phyloP scores from a whole-genome alignment of 1,284 basidiomycete genomes.

The Trametes versicolor region DNA sequence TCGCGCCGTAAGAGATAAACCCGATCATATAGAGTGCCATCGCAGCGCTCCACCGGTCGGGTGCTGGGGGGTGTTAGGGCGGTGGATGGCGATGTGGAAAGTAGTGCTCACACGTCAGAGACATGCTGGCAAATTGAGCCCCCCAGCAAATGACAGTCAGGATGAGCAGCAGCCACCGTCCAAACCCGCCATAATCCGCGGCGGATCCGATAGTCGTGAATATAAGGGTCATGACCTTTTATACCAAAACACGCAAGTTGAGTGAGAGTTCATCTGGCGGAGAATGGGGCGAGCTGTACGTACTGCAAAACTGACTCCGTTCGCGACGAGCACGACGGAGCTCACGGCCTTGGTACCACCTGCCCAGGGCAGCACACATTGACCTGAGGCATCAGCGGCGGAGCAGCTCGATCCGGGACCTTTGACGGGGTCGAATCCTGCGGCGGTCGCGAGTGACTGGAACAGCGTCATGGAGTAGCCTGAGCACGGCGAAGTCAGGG shows the following conservation, averaged over 20 bases:
- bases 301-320: slow-evolving; percentile 80
- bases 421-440: slow-evolving; percentile 72
- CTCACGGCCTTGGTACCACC: slow-evolving; percentile 75
- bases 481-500: slow-evolving; percentile 13
- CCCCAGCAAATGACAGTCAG: slow-evolving; percentile 83
- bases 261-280: slow-evolving; percentile 21
- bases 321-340: slow-evolving; percentile 79
- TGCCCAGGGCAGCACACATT: slow-evolving; percentile 80
- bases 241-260: not conserved
- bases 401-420: slow-evolving; percentile 75
- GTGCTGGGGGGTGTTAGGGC: slow-evolving; percentile 48
- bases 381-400: slow-evolving; percentile 62
- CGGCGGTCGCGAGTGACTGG: slow-evolving; percentile 72
- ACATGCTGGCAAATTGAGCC: slow-evolving; percentile 81
- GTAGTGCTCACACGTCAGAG: slow-evolving; percentile 62
- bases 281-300: slow-evolving; percentile 38
- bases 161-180: slow-evolving; percentile 78
- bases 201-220: slow-evolving; percentile 87
- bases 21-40: slow-evolving; percentile 87
- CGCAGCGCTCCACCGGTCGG: slow-evolving; percentile 76
- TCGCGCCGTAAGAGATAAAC: slow-evolving; percentile 80
- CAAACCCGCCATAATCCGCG: slow-evolving; percentile 84
- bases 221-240: slow-evolving; percentile 76
- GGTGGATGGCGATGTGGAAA: not conserved
- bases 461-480: slow-evolving; percentile 77